Evolutionary conservation across 2,329 filamentous ascomycete genomes (phyloP), one percentile per base, ranked within the genome.

Genomic region (Penicillium sclerotiorum): DNA sequence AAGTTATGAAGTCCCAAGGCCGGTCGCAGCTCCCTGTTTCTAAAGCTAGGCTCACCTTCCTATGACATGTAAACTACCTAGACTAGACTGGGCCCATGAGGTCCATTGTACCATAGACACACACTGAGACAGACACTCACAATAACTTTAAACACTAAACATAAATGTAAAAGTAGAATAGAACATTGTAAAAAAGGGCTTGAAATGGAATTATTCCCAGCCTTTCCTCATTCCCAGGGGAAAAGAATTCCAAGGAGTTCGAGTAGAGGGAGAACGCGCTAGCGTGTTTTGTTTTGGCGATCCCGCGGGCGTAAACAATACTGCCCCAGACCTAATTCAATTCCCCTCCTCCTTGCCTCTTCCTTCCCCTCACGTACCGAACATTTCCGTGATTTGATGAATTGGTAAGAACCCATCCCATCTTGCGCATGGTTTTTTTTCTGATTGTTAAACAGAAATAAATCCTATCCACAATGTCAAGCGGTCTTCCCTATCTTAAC

Each of bases 401-500:
- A 27, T 33, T 47, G 35, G 33, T 27, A n/a, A 20, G 45, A 27
- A 49, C 35, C 43, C 30, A 53, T 55, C 49, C 33, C 32, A 53
- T 49, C 23, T 37, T 30, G 13, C 47, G 32, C 37, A 18, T 36
- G 15, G 21, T 25, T 36, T 15, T 33, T 32, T 20, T 11, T 47
- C 43, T 39, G 18, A 25, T 18, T 12, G 21, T 17, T 25, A 12
- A 38, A 33, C 25, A 49, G 30, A 48, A 13, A 8, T 28, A 25
- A 18, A 52, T 49, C 36, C 8, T 39, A 43, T 40, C 25, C 62
- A 80, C 68, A 62, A 89, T 89, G 85, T 84, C 84, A 55, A 74
- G 75, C 62, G 75, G 74, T 60, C 84, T 87, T 67, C 83, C 84
- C 61, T 95, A 88, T 84, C 80, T 96, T 68, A 82, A 86, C 72